Evolutionary conservation across 257 asterid species (phyloP).

Genomic region (Plantago elongata): DNA sequence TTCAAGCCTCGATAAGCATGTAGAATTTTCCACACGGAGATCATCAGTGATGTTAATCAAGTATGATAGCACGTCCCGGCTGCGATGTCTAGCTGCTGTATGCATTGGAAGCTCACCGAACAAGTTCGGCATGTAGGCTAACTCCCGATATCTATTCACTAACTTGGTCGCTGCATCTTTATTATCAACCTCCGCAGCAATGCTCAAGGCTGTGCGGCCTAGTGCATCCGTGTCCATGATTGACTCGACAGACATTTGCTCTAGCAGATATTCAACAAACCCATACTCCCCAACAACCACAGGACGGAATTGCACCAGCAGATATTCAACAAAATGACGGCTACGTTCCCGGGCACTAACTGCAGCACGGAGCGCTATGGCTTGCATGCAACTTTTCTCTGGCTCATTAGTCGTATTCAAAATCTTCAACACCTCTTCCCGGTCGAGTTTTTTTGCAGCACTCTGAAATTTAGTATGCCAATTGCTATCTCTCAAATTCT

Average conservation of each 20-base stretch:
- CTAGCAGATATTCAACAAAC: background rate
- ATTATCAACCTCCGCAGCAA: slow-evolving; percentile 6
- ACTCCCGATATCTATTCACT: background rate
- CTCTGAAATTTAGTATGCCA: too few species aligned
- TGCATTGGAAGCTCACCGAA: background rate
- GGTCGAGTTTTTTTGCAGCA: too few species aligned
- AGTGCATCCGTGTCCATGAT: background rate
- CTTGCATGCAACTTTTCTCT: too few species aligned
- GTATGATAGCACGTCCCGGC: background rate
- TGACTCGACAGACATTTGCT: background rate
- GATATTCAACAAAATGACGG: too few species aligned
- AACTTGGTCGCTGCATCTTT: background rate
- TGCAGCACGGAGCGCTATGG: slow-evolving; percentile 15
- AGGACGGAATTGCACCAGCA: too few species aligned
- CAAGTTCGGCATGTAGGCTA: background rate
- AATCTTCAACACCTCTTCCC: too few species aligned
- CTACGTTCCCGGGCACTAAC: slow-evolving; percentile 9
- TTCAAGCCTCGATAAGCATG: background rate
- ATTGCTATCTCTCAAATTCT: too few species aligned
- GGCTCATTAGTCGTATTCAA: too few species aligned
- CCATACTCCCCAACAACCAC: too few species aligned
- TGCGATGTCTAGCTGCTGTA: background rate
- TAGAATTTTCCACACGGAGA: background rate
- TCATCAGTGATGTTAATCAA: background rate
- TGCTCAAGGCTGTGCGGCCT: slow-evolving; percentile 1